Evolutionary conservation across 2,329 filamentous ascomycete genomes (phyloP), one percentile per base, ranked within the genome.

Genomic region (Nemania sp.): DNA sequence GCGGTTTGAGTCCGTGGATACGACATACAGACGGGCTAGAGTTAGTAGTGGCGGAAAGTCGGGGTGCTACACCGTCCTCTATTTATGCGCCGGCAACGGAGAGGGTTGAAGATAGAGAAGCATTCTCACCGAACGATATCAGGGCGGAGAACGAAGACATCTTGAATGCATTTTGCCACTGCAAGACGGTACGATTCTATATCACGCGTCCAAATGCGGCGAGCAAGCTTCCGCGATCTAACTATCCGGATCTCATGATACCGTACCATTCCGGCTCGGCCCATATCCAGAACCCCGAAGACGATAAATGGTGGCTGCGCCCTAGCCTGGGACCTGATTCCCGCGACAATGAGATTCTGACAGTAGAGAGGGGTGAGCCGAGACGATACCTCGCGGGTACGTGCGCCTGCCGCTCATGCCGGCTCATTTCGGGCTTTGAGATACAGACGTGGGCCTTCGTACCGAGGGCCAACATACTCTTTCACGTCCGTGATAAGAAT

Each of bases 401-500:
- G 7, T 90, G 87, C 67, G 78, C 80, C 1, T 91, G 88, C 72
- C 78, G 75, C 5, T 83, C 84, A 2, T 91, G 88, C 70, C 83
- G 87, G 5, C 75, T 86, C 3, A 73, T 76, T 0, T 81, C 83
- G 1, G 87, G 87, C 2, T 87, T 85, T 64, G 85, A 89, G 57
- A 81, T 90, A 48, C 83, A 88, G 66, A 76, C 82, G 0, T 91
- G 88, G 88, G 80, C 84, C 0, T 91, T 90, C 68, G 75, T 90
- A 0, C 86, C 86, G 0, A 77, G 79, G n/a, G 72, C 74, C 1
- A 86, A 88, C 66, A 84, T 90, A 54, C 73, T 77, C 17, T 76
- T 83, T 25, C 62, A 73, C 34, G 63, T 78, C 49, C 74, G 53
- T 35, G 11, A 49, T 15, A 11, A 35, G 3, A 13, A 48, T 2